Conservation (phyloP, 768 basidiomycete species). For the Phlegmacium glaucopus region DNA sequence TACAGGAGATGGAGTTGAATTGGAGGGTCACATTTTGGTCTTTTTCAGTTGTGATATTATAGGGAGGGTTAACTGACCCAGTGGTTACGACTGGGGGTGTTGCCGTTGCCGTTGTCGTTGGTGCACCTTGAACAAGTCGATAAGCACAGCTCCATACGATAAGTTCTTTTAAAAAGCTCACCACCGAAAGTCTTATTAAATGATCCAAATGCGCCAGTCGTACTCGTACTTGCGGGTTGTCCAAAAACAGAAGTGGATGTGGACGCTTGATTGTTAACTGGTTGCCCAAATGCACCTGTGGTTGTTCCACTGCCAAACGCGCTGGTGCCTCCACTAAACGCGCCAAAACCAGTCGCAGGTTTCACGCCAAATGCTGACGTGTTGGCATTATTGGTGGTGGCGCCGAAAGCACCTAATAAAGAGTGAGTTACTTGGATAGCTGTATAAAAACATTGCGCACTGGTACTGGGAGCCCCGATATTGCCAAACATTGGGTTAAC, state of each 20-base stretch:
- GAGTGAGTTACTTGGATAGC: constrained; percentile 14
- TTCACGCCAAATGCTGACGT: constrained; percentile 63
- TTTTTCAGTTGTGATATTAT: constrained; percentile 65
- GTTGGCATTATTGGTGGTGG: constrained; percentile 30
- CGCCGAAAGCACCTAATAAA: constrained; percentile 43
- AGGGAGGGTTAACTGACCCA: constrained; percentile 41
- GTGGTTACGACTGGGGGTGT: constrained; percentile 55
- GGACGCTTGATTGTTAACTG: constrained; percentile 20
- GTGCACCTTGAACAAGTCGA: constrained; percentile 6
- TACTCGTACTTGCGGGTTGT: constrained; percentile 28
- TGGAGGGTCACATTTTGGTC: constrained; percentile 56
- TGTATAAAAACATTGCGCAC: constrained; percentile 27
- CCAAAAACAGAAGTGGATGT: constrained; percentile 39
- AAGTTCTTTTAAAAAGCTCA: constrained; percentile 11
- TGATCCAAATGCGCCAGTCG: constrained; percentile 28
- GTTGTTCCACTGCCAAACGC: constrained; percentile 46
- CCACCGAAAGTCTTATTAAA: constrained; percentile 42
- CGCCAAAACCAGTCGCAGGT: constrained; percentile 72
- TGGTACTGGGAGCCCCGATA: constrained; percentile 33
- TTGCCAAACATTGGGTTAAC: constrained; percentile 84
- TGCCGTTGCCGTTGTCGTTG: constrained; percentile 12
- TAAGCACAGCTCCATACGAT: not conserved
- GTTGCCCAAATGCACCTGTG: constrained; percentile 40
- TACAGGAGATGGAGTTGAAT: constrained; percentile 81
- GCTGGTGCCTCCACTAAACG: constrained; percentile 60